A percentile compares a stretch with the other conserved stretches of the same genome.
These are phyloP conservation scores for Lecanicillium sp. DNA, from an alignment of 2,329 filamentous ascomycete genomes.

Conservation along the genomic window DNA sequence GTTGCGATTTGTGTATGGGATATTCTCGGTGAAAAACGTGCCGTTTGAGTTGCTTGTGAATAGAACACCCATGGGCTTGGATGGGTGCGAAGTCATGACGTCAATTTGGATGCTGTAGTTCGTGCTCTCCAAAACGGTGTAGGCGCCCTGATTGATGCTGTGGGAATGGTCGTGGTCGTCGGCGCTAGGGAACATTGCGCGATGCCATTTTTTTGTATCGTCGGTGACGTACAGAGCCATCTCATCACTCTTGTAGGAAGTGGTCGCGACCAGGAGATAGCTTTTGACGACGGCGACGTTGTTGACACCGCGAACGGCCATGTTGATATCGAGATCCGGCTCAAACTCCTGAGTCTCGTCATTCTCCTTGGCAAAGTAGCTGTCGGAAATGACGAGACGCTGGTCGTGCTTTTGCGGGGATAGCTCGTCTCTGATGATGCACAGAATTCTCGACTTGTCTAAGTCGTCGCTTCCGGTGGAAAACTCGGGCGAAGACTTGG, in stretches of 20 bases:
- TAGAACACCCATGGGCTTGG: slow-evolving; percentile 73
- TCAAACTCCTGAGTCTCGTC: slow-evolving; percentile 59
- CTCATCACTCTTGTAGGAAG: slow-evolving; percentile 75
- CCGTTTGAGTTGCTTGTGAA: slow-evolving; percentile 98
- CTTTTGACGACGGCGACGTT: slow-evolving; percentile 81
- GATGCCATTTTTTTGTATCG: slow-evolving; percentile 81
- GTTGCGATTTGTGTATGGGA: slow-evolving; percentile 88
- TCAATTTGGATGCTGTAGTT: slow-evolving; percentile 98
- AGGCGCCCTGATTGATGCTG: slow-evolving; percentile 70
- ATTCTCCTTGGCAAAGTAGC: slow-evolving; percentile 61
- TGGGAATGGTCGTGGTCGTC: slow-evolving; percentile 68
- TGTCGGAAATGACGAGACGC: slow-evolving; percentile 72
- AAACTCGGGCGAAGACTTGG: slow-evolving; percentile 69
- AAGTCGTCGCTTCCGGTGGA: slow-evolving; percentile 58
- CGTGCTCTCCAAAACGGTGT: slow-evolving; percentile 91
- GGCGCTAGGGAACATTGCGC: slow-evolving; percentile 78
- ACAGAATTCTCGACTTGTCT: slow-evolving; percentile 68
- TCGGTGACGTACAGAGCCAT: slow-evolving; percentile 86
- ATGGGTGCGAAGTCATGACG: slow-evolving; percentile 65
- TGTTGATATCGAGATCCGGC: slow-evolving; percentile 66
- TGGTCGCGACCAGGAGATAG: slow-evolving; percentile 77
- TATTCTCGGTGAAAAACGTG: slow-evolving; percentile 88
- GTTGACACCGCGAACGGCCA: slow-evolving; percentile 71
- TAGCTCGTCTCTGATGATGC: slow-evolving; percentile 68
- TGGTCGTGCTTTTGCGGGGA: slow-evolving; percentile 68